Evolutionary conservation across 1,139 yeast species (phyloP).

Genomic region (Citeromyces hawaiiensis): DNA sequence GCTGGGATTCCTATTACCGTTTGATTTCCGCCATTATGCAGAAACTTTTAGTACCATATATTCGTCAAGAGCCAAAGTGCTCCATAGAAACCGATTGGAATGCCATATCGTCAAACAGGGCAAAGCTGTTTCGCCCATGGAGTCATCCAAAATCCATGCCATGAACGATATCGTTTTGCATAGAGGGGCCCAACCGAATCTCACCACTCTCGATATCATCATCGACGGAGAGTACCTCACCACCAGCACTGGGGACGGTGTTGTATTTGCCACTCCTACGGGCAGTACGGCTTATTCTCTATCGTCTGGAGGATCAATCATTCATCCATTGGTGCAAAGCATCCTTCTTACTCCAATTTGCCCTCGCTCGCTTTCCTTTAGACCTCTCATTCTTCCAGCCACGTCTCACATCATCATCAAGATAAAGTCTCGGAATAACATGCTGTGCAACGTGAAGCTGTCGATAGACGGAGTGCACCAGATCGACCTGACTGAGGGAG

Average conservation of each 20-base stretch:
- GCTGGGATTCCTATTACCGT: constrained; percentile 80
- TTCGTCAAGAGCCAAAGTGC: constrained; percentile 52
- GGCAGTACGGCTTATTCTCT: constrained; percentile 92
- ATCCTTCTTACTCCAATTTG: constrained; percentile 81
- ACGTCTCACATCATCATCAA: constrained; percentile 43
- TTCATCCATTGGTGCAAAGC: constrained; percentile 79
- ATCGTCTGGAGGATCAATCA: constrained; percentile 85
- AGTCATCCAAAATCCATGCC: constrained; percentile 39
- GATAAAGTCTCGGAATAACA: constrained; percentile 35
- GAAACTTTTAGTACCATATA: constrained; percentile 56
- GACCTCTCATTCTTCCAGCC: constrained; percentile 75
- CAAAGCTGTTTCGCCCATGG: constrained; percentile 13
- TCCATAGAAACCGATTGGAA: constrained; percentile 66
- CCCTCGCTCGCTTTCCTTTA: constrained; percentile 73
- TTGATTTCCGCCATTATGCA: constrained; percentile 50
- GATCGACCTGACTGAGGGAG: constrained; percentile 57
- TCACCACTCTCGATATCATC: constrained; percentile 68
- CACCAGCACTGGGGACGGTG: constrained; percentile 86
- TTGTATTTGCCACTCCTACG: constrained; percentile 78
- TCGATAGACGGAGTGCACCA: constrained; percentile 77
- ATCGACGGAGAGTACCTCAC: constrained; percentile 78
- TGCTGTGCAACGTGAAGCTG: constrained; percentile 29
- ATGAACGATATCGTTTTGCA: constrained; percentile 88
- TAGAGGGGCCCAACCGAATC: constrained; percentile 79
- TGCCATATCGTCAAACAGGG: constrained; percentile 45